phyloP scores from a whole-genome alignment of 1,284 basidiomycete genomes.

The Xerocomus amazonicus region DNA sequence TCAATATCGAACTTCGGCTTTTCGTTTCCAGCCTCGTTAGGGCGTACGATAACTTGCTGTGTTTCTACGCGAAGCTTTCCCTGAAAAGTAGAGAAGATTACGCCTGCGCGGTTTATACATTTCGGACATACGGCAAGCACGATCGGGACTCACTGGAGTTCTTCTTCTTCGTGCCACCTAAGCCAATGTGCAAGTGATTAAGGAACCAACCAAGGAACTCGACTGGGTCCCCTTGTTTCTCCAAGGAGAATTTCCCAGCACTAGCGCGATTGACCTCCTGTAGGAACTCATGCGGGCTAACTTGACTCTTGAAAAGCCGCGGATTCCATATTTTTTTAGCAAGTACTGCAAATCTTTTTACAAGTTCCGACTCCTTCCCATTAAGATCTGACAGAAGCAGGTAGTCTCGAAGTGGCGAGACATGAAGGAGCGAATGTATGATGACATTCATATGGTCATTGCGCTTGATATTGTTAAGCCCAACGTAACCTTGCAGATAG shows the following conservation, averaged over 20 bases:
- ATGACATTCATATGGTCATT: conserved; percentile 99
- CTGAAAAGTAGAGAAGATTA: conserved; percentile 93
- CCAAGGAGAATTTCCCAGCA: conserved; percentile 85
- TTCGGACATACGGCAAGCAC: conserved; percentile 14
- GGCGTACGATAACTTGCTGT: conserved; percentile 87
- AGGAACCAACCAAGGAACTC: conserved; percentile 97
- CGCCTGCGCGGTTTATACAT: conserved; percentile 45
- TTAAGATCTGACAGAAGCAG: conserved; percentile 73
- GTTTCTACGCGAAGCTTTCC: conserved; percentile 91
- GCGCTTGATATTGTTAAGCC: conserved; percentile 94
- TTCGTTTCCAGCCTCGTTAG: conserved; percentile 65
- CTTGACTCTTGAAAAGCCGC: conserved; percentile 93
- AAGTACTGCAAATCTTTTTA: conserved; percentile 82
- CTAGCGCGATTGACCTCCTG: conserved; percentile 93
- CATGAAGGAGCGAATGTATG: conserved; percentile 90
- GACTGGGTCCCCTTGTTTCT: conserved; percentile 92
- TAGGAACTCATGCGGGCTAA: conserved; percentile 96
- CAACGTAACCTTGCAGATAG: conserved; percentile 93
- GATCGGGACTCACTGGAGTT: conserved; percentile 66
- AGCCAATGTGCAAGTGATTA: conserved; percentile 88
- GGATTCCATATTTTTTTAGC: conserved; percentile 97
- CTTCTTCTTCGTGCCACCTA: conserved; percentile 85
- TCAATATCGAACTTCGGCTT: conserved; percentile 90
- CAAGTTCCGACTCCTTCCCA: conserved; percentile 79
- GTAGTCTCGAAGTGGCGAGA: conserved; percentile 86